Percentiles rank a stretch among this genome's conserved stretches.
These are phyloP conservation scores for Drechslera avenae DNA, from an alignment of 2,329 filamentous ascomycete species.

Conservation along the genomic window DNA sequence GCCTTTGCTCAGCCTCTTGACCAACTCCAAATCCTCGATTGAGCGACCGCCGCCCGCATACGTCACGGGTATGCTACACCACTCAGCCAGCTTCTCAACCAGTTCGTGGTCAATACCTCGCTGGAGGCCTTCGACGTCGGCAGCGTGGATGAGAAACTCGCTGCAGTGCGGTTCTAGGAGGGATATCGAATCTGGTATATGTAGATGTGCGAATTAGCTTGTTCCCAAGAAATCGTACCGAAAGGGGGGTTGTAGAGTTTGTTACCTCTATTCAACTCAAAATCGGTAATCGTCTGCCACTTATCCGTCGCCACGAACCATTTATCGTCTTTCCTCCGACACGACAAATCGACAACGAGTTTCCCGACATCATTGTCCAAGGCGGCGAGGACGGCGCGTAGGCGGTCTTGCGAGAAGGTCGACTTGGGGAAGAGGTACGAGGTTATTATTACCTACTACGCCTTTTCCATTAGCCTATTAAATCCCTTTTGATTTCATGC, in stretches of 20 bases:
- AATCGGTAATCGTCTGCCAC: conserved; percentile 97
- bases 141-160: conserved; percentile 96
- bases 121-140: conserved; percentile 94
- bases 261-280: conserved; percentile 84
- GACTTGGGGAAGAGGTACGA: conserved; percentile 90
- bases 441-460: conserved; percentile 87
- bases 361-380: conserved; percentile 76
- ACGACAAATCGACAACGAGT: conserved; percentile 94
- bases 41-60: conserved; percentile 93
- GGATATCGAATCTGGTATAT: conserved; percentile 71
- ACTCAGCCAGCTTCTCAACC: conserved; percentile 75
- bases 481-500: background rate
- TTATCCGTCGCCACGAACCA: conserved; percentile 99
- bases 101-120: conserved; percentile 86
- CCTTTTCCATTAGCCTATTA: background rate
- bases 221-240: background rate
- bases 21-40: conserved; percentile 79
- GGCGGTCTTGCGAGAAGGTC: conserved; percentile 75
- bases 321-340: conserved; percentile 72
- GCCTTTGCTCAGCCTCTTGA: conserved; percentile 76
- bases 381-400: conserved; percentile 74
- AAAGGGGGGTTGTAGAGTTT: background rate
- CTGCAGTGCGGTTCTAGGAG: conserved; percentile 88
- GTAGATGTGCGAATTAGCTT: background rate
- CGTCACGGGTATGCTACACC: conserved; percentile 91